A percentile compares a stretch with the other conserved stretches of the same genome.
Evolutionary conservation across 306 rosid species (phyloP).

Genomic region (Lathyrus aphaca): DNA sequence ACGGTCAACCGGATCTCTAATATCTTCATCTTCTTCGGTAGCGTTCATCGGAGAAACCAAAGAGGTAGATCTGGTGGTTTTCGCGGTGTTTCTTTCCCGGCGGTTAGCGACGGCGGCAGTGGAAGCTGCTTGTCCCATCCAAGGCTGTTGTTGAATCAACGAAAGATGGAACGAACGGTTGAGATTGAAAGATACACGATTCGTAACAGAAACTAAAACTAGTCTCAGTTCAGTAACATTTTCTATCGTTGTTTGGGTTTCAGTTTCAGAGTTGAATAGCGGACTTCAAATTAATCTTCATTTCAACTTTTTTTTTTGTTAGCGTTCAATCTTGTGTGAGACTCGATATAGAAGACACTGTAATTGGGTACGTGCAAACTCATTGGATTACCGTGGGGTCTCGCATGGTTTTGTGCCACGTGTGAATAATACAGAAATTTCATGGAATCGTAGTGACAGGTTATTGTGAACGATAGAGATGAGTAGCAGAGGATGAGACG

Average conservation of each 20-base stretch:
- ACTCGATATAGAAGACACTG: constrained; percentile 25
- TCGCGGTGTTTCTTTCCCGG: constrained; percentile 50
- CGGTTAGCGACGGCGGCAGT: constrained; percentile 55
- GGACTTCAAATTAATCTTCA: constrained; percentile 64
- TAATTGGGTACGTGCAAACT: constrained; percentile 30
- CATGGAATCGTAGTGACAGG: background rate
- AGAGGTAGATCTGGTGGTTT: constrained; percentile 59
- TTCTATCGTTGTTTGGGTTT: constrained; percentile 8
- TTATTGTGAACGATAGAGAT: constrained; percentile 1
- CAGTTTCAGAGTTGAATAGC: constrained; percentile 30
- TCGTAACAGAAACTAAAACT: background rate
- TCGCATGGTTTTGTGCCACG: constrained; percentile 8
- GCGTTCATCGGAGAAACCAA: constrained; percentile 60
- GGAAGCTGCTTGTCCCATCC: constrained; percentile 96
- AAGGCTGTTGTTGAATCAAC: constrained; percentile 32
- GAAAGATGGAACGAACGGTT: constrained; percentile 18
- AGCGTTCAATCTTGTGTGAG: constrained; percentile 35
- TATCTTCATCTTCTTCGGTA: background rate
- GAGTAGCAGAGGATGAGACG: background rate
- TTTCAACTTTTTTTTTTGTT: constrained; percentile 47
- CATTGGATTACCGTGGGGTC: constrained; percentile 32
- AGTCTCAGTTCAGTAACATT: background rate
- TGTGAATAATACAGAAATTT: no score
- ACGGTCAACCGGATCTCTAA: background rate
- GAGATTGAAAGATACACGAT: constrained; percentile 14